Evolutionary conservation across 2,329 filamentous ascomycete genomes (phyloP), one percentile per base, ranked within the genome.

Genomic region (Monosporascus ibericus): DNA sequence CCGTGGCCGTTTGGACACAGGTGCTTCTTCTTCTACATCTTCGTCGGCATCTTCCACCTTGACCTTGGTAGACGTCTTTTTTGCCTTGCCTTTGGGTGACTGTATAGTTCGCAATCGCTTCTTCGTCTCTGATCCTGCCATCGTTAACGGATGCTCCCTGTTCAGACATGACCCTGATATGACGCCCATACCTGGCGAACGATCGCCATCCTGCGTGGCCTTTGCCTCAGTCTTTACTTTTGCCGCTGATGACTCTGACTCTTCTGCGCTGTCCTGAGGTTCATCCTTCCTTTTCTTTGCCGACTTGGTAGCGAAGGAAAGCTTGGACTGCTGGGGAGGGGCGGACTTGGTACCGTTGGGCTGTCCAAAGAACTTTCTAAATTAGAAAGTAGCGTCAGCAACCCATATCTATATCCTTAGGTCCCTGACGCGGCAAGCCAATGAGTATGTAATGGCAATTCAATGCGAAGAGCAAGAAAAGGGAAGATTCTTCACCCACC

Each of bases 291-390:
- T 56, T 60, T 71, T 72, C 55, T 69, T 65, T 20, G 62, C 38
- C 3, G 75, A 48, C 64, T 82, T 84, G 48, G 82, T 84, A 37
- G 84, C 83, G 65, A 95, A 95, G 0, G 87, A 80, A 39, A 95
- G 74, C 60, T 85, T 94, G 1, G 88, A 86, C 69, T 96, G 90
- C 67, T 90, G 87, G 38, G 80, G 78, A 14, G 83, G 81, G 18
- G 80, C 74, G 0, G 79, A 70, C 60, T 79, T 80, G 5, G 78
- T 69, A 48, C 83, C 85, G 62, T 82, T 82, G 25, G 80, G 77
- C 42, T 82, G 79, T 20, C 83, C 83, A 66, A 96, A 95, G 74
- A 96, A 96, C 68, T 92, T 94, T 56, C 92, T 97, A 58, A 52
- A 56, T 44, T 3, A 50, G 42, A 25, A 20, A 30, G 27, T 30